Percentiles rank a stretch among this genome's conserved stretches.
Evolutionary conservation across 2,329 filamentous ascomycete species (phyloP).

Genomic region (Ceratocystis eucalypticola): DNA sequence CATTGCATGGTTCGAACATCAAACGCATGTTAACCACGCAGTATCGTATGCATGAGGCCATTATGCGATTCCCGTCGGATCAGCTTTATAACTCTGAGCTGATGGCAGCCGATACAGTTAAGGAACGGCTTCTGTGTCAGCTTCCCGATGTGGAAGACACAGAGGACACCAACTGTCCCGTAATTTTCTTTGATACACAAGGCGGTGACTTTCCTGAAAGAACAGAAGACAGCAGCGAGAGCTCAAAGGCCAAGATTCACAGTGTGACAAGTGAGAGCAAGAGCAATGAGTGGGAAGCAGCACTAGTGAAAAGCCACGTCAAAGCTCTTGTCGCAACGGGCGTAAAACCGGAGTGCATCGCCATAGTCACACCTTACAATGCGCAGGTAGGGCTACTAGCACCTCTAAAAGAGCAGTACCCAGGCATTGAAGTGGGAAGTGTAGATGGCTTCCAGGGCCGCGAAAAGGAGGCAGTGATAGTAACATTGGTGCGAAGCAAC

Average conservation of each 20-base stretch:
- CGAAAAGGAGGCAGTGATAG: slow-evolving; percentile 89
- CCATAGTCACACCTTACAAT: slow-evolving; percentile 92
- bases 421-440: slow-evolving; percentile 83
- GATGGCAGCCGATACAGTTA: slow-evolving; percentile 67
- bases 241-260: slow-evolving; percentile 33
- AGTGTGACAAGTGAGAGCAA: slow-evolving; percentile 51
- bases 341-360: slow-evolving; percentile 70
- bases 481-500: slow-evolving; percentile 91
- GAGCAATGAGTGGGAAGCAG: slow-evolving; percentile 82
- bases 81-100: slow-evolving; percentile 76
- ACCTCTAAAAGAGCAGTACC: slow-evolving; percentile 65
- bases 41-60: slow-evolving; percentile 93
- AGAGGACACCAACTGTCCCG: slow-evolving; percentile 74
- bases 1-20: slow-evolving; percentile 65
- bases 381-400: slow-evolving; percentile 75
- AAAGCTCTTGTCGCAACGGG: slow-evolving; percentile 62
- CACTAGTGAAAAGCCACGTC: slow-evolving; percentile 67
- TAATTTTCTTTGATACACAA: slow-evolving; percentile 94
- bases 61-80: slow-evolving; percentile 88
- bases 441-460: slow-evolving; percentile 95
- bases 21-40: slow-evolving; percentile 94
- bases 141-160: slow-evolving; percentile 54
- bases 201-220: slow-evolving; percentile 83
- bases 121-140: slow-evolving; percentile 51
- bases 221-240: slow-evolving; percentile 55